These are phyloP conservation scores for Dendrostoma leiphaemia DNA, from an alignment of 2,329 filamentous ascomycete species.

Conservation along the genomic window DNA sequence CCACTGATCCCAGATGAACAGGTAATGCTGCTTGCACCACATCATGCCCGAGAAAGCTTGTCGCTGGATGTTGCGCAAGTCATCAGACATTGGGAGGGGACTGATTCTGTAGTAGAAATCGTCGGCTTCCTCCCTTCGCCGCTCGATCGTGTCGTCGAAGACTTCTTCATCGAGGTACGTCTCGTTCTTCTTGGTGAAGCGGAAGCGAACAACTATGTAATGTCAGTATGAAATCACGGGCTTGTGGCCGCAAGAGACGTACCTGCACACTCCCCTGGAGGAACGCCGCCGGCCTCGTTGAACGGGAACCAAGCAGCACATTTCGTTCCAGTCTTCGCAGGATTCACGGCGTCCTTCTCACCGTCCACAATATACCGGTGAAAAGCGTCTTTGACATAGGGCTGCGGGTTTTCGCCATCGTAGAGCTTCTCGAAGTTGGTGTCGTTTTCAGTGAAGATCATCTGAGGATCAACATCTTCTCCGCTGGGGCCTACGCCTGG, in stretches of 20 bases:
- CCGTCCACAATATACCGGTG: conserved; percentile 82
- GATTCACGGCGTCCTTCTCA: conserved; percentile 80
- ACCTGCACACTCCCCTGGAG: conserved; percentile 87
- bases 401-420: conserved; percentile 71
- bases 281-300: conserved; percentile 83
- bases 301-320: conserved; percentile 90
- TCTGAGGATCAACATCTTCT: conserved; percentile 78
- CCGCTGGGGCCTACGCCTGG: conserved; percentile 77
- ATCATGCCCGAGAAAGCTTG: conserved; percentile 96
- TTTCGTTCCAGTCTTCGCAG: conserved; percentile 78
- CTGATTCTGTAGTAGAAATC: conserved; percentile 95
- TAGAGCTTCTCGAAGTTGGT: conserved; percentile 82
- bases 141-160: conserved; percentile 88
- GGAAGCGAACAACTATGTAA: conserved; percentile 76
- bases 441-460: conserved; percentile 95
- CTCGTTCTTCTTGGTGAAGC: conserved; percentile 73
- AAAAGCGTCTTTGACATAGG: conserved; percentile 94
- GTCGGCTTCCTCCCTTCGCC: conserved; percentile 83
- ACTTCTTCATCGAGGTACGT: conserved; percentile 86
- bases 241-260: conserved; percentile 41
- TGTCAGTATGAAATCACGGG: conserved; percentile 9
- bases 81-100: conserved; percentile 88
- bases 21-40: conserved; percentile 97
- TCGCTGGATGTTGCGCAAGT: conserved; percentile 90
- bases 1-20: conserved; percentile 98